These are phyloP conservation scores for Talaromyces sp. DNA, from an alignment of 2,329 filamentous ascomycete genomes.

Conservation along the genomic window DNA sequence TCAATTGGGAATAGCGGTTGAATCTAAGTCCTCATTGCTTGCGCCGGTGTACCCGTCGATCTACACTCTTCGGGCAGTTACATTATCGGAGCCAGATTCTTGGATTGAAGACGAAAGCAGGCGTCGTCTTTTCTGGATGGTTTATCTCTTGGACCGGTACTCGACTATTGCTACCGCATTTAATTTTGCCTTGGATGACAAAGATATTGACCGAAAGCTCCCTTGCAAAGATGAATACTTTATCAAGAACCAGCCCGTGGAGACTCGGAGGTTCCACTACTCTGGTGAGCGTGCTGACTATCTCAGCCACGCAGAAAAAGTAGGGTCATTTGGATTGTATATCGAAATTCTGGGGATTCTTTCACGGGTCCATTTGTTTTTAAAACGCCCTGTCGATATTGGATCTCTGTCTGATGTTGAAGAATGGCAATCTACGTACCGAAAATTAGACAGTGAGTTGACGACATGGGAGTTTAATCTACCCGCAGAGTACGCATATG, in stretches of 20 bases:
- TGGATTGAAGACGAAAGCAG: constrained; percentile 90
- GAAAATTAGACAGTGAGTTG: constrained; percentile 78
- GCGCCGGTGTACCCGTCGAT: constrained; percentile 82
- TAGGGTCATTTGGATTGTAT: constrained; percentile 87
- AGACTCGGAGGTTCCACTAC: constrained; percentile 76
- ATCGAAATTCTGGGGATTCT: constrained; percentile 87
- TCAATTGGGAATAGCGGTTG: constrained; percentile 81
- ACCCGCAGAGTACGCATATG: constrained; percentile 73
- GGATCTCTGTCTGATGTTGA: constrained; percentile 82
- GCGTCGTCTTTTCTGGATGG: constrained; percentile 88
- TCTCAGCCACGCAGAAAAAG: constrained; percentile 72
- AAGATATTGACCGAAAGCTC: constrained; percentile 82
- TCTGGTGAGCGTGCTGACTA: constrained; percentile 61
- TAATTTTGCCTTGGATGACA: constrained; percentile 85
- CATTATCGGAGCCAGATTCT: constrained; percentile 77
- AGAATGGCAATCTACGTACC: constrained; percentile 84
- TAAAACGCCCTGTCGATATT: constrained; percentile 89
- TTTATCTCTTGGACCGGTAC: constrained; percentile 87
- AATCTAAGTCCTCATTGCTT: constrained; percentile 76
- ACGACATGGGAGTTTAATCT: constrained; percentile 82
- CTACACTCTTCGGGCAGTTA: constrained; percentile 83
- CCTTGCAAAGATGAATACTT: constrained; percentile 88
- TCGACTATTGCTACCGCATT: constrained; percentile 90
- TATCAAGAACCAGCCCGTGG: constrained; percentile 78
- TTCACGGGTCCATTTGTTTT: constrained; percentile 82